Percentiles rank a stretch among this genome's conserved stretches.
phyloP scores from a whole-genome alignment of 1,284 basidiomycete species.

The Cerrena zonata region DNA sequence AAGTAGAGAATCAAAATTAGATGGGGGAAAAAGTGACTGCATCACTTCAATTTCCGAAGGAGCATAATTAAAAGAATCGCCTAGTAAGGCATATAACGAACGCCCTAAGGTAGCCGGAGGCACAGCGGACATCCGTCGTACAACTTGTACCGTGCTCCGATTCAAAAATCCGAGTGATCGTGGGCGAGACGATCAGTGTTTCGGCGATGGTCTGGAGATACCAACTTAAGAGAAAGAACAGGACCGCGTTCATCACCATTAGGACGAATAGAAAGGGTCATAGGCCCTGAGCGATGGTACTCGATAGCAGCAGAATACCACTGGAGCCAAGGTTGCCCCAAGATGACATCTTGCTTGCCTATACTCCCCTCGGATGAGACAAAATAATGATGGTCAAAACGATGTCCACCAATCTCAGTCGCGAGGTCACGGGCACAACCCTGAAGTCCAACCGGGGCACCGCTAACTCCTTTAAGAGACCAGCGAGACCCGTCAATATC shows the following conservation, averaged over 20 bases:
- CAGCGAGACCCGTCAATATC: constrained; percentile 24
- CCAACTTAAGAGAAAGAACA: neutral
- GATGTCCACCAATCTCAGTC: constrained; percentile 17
- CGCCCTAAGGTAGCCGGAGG: neutral
- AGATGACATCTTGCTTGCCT: constrained; percentile 19
- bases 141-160: neutral
- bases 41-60: too few species aligned
- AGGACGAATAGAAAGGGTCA: neutral
- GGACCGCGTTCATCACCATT: neutral
- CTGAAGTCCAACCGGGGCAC: constrained; percentile 15
- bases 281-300: constrained; percentile 13
- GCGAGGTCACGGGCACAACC: constrained; percentile 20
- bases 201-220: neutral
- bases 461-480: constrained; percentile 26
- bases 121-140: neutral
- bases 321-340: constrained; percentile 28
- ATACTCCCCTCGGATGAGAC: constrained; percentile 13
- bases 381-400: constrained; percentile 28
- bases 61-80: too few species aligned
- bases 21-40: neutral
- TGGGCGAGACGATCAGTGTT: neutral
- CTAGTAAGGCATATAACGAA: neutral
- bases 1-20: neutral
- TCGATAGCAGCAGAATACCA: constrained; percentile 21
- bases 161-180: neutral